Percentiles rank a stretch among this genome's conserved stretches.
Conservation (phyloP, 495 filamentous ascomycete genomes). For the Terfezia claveryi region DNA sequence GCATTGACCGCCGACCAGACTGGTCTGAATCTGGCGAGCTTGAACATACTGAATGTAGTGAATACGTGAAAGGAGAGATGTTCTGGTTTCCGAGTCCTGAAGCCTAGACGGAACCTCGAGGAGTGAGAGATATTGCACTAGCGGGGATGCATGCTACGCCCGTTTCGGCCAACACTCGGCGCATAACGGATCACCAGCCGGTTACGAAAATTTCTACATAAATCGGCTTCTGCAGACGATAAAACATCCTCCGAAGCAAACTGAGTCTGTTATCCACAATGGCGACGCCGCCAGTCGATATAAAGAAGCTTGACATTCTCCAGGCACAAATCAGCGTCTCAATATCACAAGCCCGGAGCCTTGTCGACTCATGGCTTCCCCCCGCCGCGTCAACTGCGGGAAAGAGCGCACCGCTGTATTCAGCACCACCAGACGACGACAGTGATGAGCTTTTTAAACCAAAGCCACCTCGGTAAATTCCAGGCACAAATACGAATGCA, state of each 20-base stretch:
- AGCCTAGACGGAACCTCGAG: too few species aligned
- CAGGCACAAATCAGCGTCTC: slow-evolving; percentile 25
- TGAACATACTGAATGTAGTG: slow-evolving; percentile 35
- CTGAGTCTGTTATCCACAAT: background rate
- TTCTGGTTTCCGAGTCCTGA: too few species aligned
- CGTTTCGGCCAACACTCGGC: too few species aligned
- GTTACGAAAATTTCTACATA: too few species aligned
- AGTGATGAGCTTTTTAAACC: slow-evolving; percentile 24
- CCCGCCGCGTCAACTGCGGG: slow-evolving; percentile 3
- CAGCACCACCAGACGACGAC: slow-evolving; percentile 25
- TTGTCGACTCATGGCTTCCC: slow-evolving; percentile 28
- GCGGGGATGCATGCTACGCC: too few species aligned
- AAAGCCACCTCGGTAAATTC: slow-evolving; percentile 21
- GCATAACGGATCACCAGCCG: too few species aligned
- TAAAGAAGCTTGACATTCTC: slow-evolving; percentile 19
- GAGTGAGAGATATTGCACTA: too few species aligned
- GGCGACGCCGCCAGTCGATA: background rate
- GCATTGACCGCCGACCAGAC: slow-evolving; percentile 43
- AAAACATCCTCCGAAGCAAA: too few species aligned
- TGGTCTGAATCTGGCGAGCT: slow-evolving; percentile 45
- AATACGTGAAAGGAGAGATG: too few species aligned
- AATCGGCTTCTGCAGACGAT: too few species aligned
- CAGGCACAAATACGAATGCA: background rate
- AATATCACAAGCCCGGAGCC: slow-evolving; percentile 23
- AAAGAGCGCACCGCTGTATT: too few species aligned